Evolutionary conservation across 306 rosid genomes (phyloP), one percentile per base, ranked within the genome.

Genomic region (Phaseolus lunatus): DNA sequence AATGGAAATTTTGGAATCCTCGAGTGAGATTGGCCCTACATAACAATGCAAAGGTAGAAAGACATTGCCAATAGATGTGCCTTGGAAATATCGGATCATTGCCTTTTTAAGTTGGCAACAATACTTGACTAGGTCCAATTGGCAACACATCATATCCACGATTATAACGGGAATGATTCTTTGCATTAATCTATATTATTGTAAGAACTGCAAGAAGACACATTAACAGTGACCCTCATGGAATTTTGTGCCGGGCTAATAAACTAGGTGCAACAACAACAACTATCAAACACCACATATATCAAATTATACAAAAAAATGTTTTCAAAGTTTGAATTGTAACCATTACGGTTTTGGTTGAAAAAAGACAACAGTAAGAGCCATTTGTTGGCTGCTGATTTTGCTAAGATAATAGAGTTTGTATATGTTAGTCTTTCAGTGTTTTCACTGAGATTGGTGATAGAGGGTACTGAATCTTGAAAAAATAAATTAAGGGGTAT

Each of bases 141-240:
- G 74, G 78, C 16, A 78, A 37, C 59, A 48, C 59, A 68, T 65
- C 56, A 31, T 54, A 78, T 70, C 78, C 47, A 68, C 5, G 70
- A 78, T 31, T 67, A 47, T 19, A 20, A 66, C 47, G 53, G 70
- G 81, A 84, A 83, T 82, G 66, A 82, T 86, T 83, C 78, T 61
- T 18, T 57, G 70, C 77, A 68, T 57, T 76, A 78, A 41, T 69
- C 26, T 41, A 9, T 41, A 4, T 41, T 11, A 41, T 41, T 41
- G 45, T 41, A 41, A 68, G 49, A 73, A 75, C 45, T 64, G 70
- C 77, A 77, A 58, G 45, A 52, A 65, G 88, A 85, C 91, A 85
- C 71, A 29, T 52, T 16, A 26, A 71, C 69, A 68, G 72, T 35
- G 44, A 61, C 58, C 65, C 69, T 24, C 2, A 33, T 80, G 43